Evolutionary conservation across 1,139 yeast genomes (phyloP), one percentile per base, ranked within the genome.

Genomic region (Blastobotrys petasosporus): DNA sequence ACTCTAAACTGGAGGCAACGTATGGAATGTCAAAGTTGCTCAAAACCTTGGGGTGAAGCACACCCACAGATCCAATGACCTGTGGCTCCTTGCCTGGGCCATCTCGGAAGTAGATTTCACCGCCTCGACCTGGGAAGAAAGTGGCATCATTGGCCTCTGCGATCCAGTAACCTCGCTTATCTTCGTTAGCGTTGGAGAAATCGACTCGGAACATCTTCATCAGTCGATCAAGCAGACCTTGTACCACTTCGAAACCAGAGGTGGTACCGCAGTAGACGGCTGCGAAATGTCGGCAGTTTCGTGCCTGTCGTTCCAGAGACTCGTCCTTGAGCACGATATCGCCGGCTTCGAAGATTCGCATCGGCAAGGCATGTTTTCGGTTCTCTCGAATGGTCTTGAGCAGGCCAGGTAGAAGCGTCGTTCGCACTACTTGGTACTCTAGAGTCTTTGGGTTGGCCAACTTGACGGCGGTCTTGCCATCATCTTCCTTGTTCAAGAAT

Each of bases 51-150:
- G 99, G 99, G 66, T 94, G 99, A 61, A 94, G 74, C 48, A 88
- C 97, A 64, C 99, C 99, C 57, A 94, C 73, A 42, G 80, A 71
- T 55, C 99, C 99, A 60, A 94, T 77, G 16, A 55, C 59, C 35
- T 52, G 45, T 20, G 67, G 60, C 51, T 56, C 52, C 30, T 52
- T 56, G 45, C 72, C 77, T 54, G 73, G 68, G 50, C 70, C 74
- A 49, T 75, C 69, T 70, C 95, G 79, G 71, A 80, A 85, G 67
- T 75, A 77, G 51, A 94, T 76, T 60, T 77, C 80, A 42, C 98
- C 98, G 51, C 97, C 97, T 73, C 98, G 83, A 41, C 97, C 98
- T 38, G 96, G 95, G 84, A 94, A 92, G 70, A 77, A 94, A 43
- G 75, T 74, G 47, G 70, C 72, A 35, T 56, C 54, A 25, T 56